These are phyloP conservation scores for Ogataea ganodermae DNA, from an alignment of 805 yeast species.

Conservation along the genomic window DNA sequence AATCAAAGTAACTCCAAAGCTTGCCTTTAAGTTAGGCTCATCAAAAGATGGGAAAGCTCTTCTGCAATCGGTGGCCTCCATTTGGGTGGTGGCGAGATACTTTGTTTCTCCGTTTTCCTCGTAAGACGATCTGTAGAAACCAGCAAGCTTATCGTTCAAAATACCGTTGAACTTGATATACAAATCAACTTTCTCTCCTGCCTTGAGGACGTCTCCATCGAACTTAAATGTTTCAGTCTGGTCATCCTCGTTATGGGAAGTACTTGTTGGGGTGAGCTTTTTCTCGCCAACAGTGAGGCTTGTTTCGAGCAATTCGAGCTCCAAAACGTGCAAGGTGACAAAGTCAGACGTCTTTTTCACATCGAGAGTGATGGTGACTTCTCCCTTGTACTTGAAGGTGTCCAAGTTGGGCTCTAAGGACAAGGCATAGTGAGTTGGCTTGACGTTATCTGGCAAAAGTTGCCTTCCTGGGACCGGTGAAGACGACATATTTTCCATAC, in stretches of 20 bases:
- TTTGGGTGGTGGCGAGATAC: slow-evolving; percentile 56
- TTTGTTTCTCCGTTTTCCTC: slow-evolving; percentile 45
- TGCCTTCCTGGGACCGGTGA: slow-evolving; percentile 29
- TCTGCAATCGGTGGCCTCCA: slow-evolving; percentile 63
- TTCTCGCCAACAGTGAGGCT: slow-evolving; percentile 20
- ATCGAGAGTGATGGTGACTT: slow-evolving; percentile 51
- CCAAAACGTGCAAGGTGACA: slow-evolving; percentile 46
- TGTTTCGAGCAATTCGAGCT: slow-evolving; percentile 29
- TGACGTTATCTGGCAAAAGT: slow-evolving; percentile 51
- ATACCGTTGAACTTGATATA: slow-evolving; percentile 44
- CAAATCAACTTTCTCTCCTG: slow-evolving; percentile 35
- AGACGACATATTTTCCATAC: slow-evolving; percentile 11
- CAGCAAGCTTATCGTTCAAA: slow-evolving; percentile 58
- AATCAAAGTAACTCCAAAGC: slow-evolving; percentile 48
- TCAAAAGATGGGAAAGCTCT: slow-evolving; percentile 61
- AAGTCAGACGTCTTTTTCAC: slow-evolving; percentile 48
- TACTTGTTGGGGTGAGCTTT: slow-evolving; percentile 23
- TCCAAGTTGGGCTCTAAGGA: slow-evolving; percentile 42
- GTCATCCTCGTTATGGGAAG: slow-evolving; percentile 46
- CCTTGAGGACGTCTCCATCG: slow-evolving; percentile 36
- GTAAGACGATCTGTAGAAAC: slow-evolving; percentile 55
- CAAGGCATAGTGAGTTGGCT: slow-evolving; percentile 76
- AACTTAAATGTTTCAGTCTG: slow-evolving; percentile 71
- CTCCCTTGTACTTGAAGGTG: slow-evolving; percentile 51
- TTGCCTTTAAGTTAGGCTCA: slow-evolving; percentile 59